Evolutionary conservation across 805 yeast genomes (phyloP), one percentile per base, ranked within the genome.

Genomic region (Cyberlindnera mississippiensis): DNA sequence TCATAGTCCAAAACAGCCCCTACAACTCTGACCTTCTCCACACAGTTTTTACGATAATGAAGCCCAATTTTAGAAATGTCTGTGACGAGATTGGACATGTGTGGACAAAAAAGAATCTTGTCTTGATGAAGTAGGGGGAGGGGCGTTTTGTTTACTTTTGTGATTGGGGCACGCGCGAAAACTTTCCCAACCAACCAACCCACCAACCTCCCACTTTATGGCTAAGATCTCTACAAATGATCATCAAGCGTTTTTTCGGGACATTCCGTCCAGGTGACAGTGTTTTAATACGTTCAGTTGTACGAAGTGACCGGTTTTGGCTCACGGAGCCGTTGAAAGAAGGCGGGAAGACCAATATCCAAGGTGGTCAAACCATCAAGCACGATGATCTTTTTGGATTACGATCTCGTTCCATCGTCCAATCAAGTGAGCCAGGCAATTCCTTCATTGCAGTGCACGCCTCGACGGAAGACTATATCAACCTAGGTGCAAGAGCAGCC

Each of bases 391-490:
- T 74, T 13, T 52, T 74, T 11, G 74, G 70, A 2, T 35, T 60
- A 6, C 46, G 52, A n/a, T 64, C 73, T 4, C 55, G 73, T 31
- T 52, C 60, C 2, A 49, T 64, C 14, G 58, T 64, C 12, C 50
- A 58, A 6, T 56, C 62, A 3, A 44, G 37, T 14, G 45, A 46
- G 27, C 54, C 45, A 15, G 48, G 48, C 2, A 49, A 58, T 38
- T 56, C 64, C 34, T 70, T 62, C 45, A 58, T 67, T 8, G 59
- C 63, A 7, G 58, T 66, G 1, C 54, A 56, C 8, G 74, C 76
- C 3, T 63, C 73, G 0, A 54, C 72, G n/a, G 78, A 73, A 37
- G 77, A 74, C 40, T 75, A 68, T 47, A 58, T 75, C 26, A 63
- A 58, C 24, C 40, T 69, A 24, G 53, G 65, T 6, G 53, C 53